Conservation (phyloP, 108 stramenopile genomes). For the Stephanodiscus triporus region DNA sequence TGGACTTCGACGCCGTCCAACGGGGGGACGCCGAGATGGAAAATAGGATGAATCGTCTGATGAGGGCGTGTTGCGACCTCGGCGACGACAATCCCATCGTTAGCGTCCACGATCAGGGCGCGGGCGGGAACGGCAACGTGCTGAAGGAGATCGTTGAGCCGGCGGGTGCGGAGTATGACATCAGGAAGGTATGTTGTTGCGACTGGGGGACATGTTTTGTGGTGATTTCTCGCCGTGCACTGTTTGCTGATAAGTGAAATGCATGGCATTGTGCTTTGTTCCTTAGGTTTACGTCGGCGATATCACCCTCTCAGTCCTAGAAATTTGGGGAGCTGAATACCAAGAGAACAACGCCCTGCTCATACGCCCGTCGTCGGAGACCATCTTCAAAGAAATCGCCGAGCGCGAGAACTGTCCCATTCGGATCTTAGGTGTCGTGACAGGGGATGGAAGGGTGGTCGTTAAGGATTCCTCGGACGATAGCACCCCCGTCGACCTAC, state of each 20-base stretch:
- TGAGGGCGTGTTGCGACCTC: slow-evolving; percentile 97
- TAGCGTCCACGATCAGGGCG: slow-evolving; percentile 98
- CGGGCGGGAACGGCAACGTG: slow-evolving; percentile 99
- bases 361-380: slow-evolving; percentile 73
- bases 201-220: not conserved
- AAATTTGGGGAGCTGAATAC: slow-evolving; percentile 99
- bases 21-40: slow-evolving; percentile 99
- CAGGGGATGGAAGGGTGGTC: slow-evolving; percentile 91
- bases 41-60: slow-evolving; percentile 96
- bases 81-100: slow-evolving; percentile 96
- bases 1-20: slow-evolving; percentile 99
- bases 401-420: slow-evolving; percentile 95
- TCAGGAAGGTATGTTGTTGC: slow-evolving; percentile 79
- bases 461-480: slow-evolving; percentile 91
- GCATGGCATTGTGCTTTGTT: not conserved
- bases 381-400: slow-evolving; percentile 86
- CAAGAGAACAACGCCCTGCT: slow-evolving; percentile 99
- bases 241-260: not conserved
- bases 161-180: slow-evolving; percentile 94
- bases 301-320: slow-evolving; percentile 93
- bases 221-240: not conserved
- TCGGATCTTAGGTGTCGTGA: slow-evolving; percentile 89
- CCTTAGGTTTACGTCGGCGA: slow-evolving; percentile 86
- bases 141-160: slow-evolving; percentile 99
- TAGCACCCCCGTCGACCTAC: slow-evolving; percentile 96